These are phyloP conservation scores for Thraustochytrium striatum DNA, from an alignment of 352 stramenopile species.

Conservation along the genomic window DNA sequence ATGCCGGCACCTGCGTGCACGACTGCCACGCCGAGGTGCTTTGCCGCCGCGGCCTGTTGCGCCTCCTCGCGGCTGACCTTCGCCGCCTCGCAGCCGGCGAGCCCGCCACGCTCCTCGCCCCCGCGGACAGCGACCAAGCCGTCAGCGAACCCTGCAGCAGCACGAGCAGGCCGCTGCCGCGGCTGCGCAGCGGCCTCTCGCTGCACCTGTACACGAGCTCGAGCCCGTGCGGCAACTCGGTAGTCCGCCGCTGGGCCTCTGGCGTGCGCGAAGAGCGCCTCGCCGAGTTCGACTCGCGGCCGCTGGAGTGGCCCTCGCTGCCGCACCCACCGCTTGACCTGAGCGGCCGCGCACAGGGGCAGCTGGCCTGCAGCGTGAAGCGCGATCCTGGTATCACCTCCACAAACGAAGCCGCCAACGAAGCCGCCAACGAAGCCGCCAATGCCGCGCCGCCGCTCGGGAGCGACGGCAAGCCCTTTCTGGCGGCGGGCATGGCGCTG, in stretches of 20 bases:
- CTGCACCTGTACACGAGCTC: conserved; percentile 50
- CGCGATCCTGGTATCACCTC: not conserved
- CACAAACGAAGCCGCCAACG: not conserved
- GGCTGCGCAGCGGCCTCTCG: not conserved
- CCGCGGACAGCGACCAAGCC: not conserved
- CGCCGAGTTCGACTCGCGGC: not conserved
- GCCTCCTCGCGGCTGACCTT: not conserved
- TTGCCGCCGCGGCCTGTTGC: conserved; percentile 28
- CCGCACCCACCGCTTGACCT: conserved; percentile 15
- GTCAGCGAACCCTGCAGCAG: not conserved
- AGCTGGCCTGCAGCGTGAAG: conserved; percentile 48
- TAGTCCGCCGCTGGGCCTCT: conserved; percentile 44
- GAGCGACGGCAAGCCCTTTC: not conserved
- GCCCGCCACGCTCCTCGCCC: not conserved
- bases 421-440: not conserved
- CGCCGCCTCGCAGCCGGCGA: not conserved
- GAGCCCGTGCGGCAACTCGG: conserved; percentile 51
- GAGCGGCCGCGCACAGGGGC: conserved; percentile 8
- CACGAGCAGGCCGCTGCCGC: not conserved
- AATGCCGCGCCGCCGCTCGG: not conserved
- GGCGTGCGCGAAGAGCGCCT: not conserved
- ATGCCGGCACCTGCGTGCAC: not conserved
- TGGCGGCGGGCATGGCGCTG: conserved; percentile 26
- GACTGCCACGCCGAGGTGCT: conserved; percentile 51
- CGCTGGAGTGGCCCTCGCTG: not conserved